Base-by-base conservation (phyloP, 805 yeast species). In the Torulaspora microellipsoides region DNA sequence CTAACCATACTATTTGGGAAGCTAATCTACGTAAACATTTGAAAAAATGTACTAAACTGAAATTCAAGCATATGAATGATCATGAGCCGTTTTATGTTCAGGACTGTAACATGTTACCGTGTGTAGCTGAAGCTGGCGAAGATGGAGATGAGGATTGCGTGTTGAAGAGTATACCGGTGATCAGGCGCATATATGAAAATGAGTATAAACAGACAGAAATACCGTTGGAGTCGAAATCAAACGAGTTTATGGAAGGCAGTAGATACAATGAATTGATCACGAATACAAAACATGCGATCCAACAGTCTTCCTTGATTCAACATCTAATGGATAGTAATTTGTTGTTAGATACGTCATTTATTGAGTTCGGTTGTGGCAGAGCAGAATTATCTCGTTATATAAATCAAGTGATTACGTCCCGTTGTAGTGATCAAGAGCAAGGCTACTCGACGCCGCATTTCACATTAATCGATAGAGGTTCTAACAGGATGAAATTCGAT, bases 341-440 rank as follows among this genome's bases (percentile, higher is more conserved):
- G 49, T 42, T 32, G 47, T 47, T 36, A 45, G 48, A 40, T 31
- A 35, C 36, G 30, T 65, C 70, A 39, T 77, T 78, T 57, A 59
- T 84, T 25, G 97, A 89, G 63, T 88, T 87, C 69, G 97, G 97
- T 0, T 85, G 95, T 61, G 97, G 97, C 0, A 76, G 90, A 49
- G 95, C 86, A 1, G 96, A 90, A 58, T 71, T 89, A 17, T 75
- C 89, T 1, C 65, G 95, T 45, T 84, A 79, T 54, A 66, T 85
- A 10, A 71, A 61, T 40, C 55, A 62, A 27, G 51, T 49, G 8
- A 35, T 42, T 20, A 25, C 25, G 28, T 27, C 42, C 11, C 33
- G 42, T 6, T 49, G 54, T 25, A 69, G 60, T 25, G 37, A 43
- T 30, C 31, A 37, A n/a, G 17, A n/a, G 14, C 34, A 42, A 20